Conservation (phyloP, 1,284 basidiomycete species). For the Mycocalia duriaeana region DNA sequence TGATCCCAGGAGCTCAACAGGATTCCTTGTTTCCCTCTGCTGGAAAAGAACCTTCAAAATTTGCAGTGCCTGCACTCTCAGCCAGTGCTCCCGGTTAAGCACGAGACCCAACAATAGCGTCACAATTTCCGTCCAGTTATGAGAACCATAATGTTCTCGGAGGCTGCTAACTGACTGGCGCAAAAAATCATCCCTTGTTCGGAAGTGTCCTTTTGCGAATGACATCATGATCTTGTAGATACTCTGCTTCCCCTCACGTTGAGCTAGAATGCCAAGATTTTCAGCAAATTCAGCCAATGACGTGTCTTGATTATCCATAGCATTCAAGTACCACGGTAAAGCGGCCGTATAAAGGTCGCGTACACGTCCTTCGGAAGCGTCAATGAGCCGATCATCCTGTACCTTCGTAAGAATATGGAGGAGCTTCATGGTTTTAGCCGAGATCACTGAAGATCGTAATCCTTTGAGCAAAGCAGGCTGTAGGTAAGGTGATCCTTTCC, state of each 20-base stretch:
- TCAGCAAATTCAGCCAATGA: conserved; percentile 68
- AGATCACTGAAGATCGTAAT: conserved; percentile 75
- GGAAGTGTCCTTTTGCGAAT: conserved; percentile 83
- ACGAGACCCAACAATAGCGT: conserved; percentile 82
- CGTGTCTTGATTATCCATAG: conserved; percentile 68
- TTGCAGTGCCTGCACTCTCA: conserved; percentile 80
- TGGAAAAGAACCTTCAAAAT: conserved; percentile 87
- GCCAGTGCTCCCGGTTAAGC: conserved; percentile 82
- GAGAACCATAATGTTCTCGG: conserved; percentile 73
- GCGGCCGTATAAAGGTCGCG: conserved; percentile 81
- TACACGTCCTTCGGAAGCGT: conserved; percentile 68
- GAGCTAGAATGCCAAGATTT: conserved; percentile 72
- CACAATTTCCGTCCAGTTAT: conserved; percentile 72
- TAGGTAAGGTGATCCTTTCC: conserved; percentile 64
- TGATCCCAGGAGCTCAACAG: conserved; percentile 72
- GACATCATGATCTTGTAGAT: conserved; percentile 86
- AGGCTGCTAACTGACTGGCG: conserved; percentile 84
- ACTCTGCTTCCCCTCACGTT: conserved; percentile 65
- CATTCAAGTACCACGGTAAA: conserved; percentile 87
- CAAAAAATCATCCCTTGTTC: conserved; percentile 91
- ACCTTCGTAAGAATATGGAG: conserved; percentile 65
- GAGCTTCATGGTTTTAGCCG: conserved; percentile 63
- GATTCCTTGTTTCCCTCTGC: conserved; percentile 74
- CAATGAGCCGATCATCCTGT: conserved; percentile 65
- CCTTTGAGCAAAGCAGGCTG: conserved; percentile 80